phyloP scores from a whole-genome alignment of 192 early-diverging fungal species.

The Coemansia sp. region DNA sequence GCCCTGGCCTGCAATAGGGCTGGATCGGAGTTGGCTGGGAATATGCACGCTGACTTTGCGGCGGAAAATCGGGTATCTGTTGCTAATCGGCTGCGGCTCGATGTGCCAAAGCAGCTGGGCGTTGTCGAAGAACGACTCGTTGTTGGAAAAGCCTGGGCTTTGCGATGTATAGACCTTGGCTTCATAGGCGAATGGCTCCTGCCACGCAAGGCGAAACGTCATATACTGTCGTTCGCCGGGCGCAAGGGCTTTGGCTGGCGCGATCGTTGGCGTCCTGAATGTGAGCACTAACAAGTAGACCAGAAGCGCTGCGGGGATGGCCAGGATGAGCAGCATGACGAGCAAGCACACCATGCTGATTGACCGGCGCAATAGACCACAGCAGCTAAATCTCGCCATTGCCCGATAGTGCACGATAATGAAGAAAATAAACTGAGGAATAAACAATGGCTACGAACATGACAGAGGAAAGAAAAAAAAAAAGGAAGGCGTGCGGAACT shows the following conservation, averaged over 20 bases:
- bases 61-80: conserved; percentile 7
- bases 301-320: neutral
- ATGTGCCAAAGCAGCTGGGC: conserved; percentile 16
- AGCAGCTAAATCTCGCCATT: conserved; percentile 2
- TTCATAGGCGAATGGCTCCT: conserved; percentile 11
- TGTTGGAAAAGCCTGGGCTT: neutral
- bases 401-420: neutral
- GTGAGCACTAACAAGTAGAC: neutral
- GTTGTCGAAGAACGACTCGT: conserved; percentile 1
- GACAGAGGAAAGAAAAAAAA: neutral
- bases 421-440: neutral
- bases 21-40: conserved; percentile 1
- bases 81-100: neutral
- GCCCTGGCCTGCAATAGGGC: neutral
- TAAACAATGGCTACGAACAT: too few relatives aligned
- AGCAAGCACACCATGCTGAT: neutral
- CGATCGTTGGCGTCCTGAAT: neutral
- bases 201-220: conserved; percentile 1
- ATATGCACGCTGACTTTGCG: neutral
- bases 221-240: neutral
- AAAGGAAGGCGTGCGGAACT: neutral
- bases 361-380: neutral
- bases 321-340: neutral
- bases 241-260: neutral
- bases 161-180: conserved; percentile 15